These are phyloP conservation scores for Pleodorina starrii DNA, from an alignment of 139 green algal genomes.

Conservation along the genomic window DNA sequence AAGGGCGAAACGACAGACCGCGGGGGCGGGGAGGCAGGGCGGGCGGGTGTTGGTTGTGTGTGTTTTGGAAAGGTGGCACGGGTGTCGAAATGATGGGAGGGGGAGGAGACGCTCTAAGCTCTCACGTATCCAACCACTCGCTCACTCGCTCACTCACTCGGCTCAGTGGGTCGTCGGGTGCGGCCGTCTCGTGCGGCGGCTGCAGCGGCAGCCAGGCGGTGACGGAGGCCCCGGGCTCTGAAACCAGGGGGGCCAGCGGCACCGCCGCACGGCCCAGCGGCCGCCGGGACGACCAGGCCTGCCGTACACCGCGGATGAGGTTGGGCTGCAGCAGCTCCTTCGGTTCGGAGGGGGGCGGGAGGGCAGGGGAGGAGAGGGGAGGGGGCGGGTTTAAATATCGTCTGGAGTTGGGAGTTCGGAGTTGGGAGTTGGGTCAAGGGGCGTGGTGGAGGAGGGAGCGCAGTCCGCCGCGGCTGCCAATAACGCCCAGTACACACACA, in stretches of 20 bases:
- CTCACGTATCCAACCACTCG: neutral
- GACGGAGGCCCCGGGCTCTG: neutral
- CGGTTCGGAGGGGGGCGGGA: too few relatives aligned
- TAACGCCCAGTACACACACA: too few relatives aligned
- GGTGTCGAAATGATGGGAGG: too few relatives aligned
- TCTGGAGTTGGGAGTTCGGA: too few relatives aligned
- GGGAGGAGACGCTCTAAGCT: too few relatives aligned
- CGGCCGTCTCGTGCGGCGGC: neutral
- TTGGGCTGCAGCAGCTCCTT: conserved; percentile 31
- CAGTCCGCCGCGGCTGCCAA: too few relatives aligned
- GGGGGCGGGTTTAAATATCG: neutral
- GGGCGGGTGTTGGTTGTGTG: too few relatives aligned
- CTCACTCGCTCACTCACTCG: neutral
- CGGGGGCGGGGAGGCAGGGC: too few relatives aligned
- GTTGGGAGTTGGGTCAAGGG: too few relatives aligned
- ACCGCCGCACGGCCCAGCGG: neutral
- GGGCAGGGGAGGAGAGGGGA: neutral
- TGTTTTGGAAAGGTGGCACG: too few relatives aligned
- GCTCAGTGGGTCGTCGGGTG: neutral
- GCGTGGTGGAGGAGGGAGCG: too few relatives aligned
- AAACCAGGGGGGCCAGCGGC: conserved; percentile 11
- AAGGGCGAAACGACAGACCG: too few relatives aligned
- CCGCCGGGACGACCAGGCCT: neutral
- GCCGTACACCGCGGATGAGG: neutral
- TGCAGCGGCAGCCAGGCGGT: conserved; percentile 32